Percentiles rank a stretch among this genome's conserved stretches.
Evolutionary conservation across 805 yeast species (phyloP).

Genomic region (Helenozyma rhizophorensis): DNA sequence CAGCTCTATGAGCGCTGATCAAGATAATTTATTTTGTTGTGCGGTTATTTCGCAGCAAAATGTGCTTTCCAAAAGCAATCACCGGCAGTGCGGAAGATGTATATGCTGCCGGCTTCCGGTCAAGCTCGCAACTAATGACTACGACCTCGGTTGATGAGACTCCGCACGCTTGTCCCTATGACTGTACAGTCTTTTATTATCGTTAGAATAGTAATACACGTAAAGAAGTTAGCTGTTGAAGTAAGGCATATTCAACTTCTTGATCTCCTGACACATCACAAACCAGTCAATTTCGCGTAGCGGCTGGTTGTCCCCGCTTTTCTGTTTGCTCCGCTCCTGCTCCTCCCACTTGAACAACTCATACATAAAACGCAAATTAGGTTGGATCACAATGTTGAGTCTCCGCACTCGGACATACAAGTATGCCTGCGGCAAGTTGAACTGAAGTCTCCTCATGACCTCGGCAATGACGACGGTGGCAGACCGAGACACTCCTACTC

Average conservation of each 20-base stretch:
- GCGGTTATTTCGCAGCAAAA: too few relatives aligned
- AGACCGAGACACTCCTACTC: constrained; percentile 92
- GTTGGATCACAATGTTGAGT: constrained; percentile 89
- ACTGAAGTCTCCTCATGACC: constrained; percentile 71
- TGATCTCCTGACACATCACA: constrained; percentile 77
- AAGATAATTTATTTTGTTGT: too few relatives aligned
- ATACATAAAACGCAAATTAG: constrained; percentile 86
- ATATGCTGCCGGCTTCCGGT: too few relatives aligned
- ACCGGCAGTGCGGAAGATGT: too few relatives aligned
- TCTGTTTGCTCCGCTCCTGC: constrained; percentile 7
- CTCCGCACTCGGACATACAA: constrained; percentile 85
- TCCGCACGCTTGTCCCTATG: too few relatives aligned
- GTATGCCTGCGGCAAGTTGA: constrained; percentile 75
- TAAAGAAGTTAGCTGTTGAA: constrained; percentile 4
- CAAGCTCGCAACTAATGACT: too few relatives aligned
- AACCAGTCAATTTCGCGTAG: constrained; percentile 83
- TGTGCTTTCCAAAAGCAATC: too few relatives aligned
- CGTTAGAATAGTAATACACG: too few relatives aligned
- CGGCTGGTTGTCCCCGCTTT: constrained; percentile 2
- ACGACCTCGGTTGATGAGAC: too few relatives aligned
- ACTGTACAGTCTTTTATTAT: too few relatives aligned
- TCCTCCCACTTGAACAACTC: constrained; percentile 56
- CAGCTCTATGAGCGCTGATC: too few relatives aligned
- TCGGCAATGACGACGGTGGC: constrained; percentile 96
- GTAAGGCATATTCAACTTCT: constrained; percentile 61